phyloP scores from a whole-genome alignment of 805 yeast genomes.

The Starmerella bacillaris region DNA sequence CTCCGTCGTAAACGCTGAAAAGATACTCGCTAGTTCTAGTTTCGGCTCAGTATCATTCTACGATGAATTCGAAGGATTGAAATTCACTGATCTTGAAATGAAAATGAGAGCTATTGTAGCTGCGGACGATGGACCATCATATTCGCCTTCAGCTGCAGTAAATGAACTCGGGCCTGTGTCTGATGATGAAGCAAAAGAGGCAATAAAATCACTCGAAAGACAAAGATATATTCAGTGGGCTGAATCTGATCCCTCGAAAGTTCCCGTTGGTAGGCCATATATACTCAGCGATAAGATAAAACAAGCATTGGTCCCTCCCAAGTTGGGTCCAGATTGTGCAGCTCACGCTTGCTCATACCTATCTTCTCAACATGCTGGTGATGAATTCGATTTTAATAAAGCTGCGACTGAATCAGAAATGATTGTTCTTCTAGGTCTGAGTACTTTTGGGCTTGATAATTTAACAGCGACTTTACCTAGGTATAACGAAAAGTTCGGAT shows the following conservation, averaged over 20 bases:
- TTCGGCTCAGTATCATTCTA: slow-evolving; percentile 19
- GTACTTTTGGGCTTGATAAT: slow-evolving; percentile 3
- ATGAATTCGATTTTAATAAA: slow-evolving; percentile 28
- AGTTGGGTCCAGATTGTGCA: slow-evolving; percentile 27
- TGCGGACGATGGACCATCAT: slow-evolving; percentile 33
- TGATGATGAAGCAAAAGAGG: slow-evolving; percentile 28
- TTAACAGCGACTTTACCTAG: slow-evolving; percentile 1
- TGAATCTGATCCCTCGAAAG: slow-evolving; percentile 20
- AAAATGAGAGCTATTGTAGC: slow-evolving; percentile 34
- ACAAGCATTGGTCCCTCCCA: slow-evolving; percentile 25
- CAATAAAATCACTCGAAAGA: slow-evolving; percentile 5
- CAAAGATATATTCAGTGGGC: slow-evolving; percentile 27
- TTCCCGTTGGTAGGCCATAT: slow-evolving; percentile 33
- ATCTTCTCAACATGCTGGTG: slow-evolving; percentile 27
- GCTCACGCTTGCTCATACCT: slow-evolving; percentile 32
- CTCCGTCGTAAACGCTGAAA: slow-evolving; percentile 22
- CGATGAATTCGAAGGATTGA: slow-evolving; percentile 10
- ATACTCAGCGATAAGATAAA: slow-evolving; percentile 36
- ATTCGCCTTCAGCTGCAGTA: slow-evolving; percentile 29
- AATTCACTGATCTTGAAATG: slow-evolving; percentile 11
- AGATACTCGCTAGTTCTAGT: slow-evolving; percentile 28
- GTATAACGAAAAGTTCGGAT: slow-evolving; percentile 10
- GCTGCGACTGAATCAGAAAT: slow-evolving; percentile 44
- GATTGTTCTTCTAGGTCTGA: slow-evolving; percentile 39
- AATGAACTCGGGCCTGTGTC: slow-evolving; percentile 30